A percentile compares a stretch with the other conserved stretches of the same genome.
Evolutionary conservation across 139 green algal genomes (phyloP).

Genomic region (Yamagishiella unicocca): DNA sequence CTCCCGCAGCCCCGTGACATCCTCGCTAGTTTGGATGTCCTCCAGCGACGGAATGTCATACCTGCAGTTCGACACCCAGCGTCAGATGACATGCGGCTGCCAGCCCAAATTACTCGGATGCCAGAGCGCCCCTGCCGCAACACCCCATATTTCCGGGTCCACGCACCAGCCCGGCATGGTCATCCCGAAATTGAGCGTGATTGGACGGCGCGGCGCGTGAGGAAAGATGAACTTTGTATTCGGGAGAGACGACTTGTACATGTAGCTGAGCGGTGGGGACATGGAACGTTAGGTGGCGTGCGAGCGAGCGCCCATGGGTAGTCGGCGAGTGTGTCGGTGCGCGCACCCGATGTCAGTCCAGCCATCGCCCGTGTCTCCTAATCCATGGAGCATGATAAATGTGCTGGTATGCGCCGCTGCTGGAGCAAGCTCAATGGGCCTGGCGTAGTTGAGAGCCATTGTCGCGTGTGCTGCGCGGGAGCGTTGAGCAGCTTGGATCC

Average conservation of each 20-base stretch:
- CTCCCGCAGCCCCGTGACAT: slow-evolving; percentile 68
- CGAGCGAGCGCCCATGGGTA: too few species aligned
- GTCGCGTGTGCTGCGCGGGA: not conserved
- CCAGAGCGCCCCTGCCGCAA: not conserved
- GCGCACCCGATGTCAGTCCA: slow-evolving; percentile 58
- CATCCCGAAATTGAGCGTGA: slow-evolving; percentile 78
- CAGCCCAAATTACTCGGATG: not conserved
- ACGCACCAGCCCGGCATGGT: slow-evolving; percentile 67
- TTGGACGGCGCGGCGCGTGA: slow-evolving; percentile 66
- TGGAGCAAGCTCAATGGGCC: slow-evolving; percentile 37
- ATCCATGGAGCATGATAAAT: slow-evolving; percentile 73
- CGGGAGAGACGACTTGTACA: slow-evolving; percentile 47
- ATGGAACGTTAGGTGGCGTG: not conserved
- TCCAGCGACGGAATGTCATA: slow-evolving; percentile 74
- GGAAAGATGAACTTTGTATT: slow-evolving; percentile 75
- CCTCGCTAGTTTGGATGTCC: slow-evolving; percentile 68
- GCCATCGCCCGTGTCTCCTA: slow-evolving; percentile 76
- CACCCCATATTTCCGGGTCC: not conserved
- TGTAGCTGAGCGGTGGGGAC: not conserved
- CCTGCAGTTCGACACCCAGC: slow-evolving; percentile 30
- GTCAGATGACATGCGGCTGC: not conserved
- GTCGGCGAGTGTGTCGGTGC: too few species aligned
- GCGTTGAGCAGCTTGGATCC: not conserved
- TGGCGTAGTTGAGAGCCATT: slow-evolving; percentile 20
- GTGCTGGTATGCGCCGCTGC: slow-evolving; percentile 17